These are phyloP conservation scores for Myxozyma melibiosi DNA, from an alignment of 805 yeast genomes.

Conservation along the genomic window DNA sequence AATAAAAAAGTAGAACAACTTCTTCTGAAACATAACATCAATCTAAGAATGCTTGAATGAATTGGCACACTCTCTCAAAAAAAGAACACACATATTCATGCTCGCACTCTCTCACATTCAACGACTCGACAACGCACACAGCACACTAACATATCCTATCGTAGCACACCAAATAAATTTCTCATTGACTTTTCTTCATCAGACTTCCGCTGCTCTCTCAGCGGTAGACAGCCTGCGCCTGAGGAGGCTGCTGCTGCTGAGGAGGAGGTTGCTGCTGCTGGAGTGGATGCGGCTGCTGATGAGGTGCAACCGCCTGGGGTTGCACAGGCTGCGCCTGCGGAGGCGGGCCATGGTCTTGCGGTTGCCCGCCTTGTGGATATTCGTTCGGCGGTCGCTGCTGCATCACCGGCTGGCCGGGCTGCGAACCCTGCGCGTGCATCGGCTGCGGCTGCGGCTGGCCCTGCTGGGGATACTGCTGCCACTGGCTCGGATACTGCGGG, in stretches of 20 bases:
- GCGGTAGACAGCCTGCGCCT: slow-evolving; percentile 9
- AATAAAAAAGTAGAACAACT: too few species aligned
- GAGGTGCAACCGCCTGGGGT: slow-evolving; percentile 26
- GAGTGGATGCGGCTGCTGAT: slow-evolving; percentile 18
- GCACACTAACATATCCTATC: neutral
- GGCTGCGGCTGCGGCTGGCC: slow-evolving; percentile 13
- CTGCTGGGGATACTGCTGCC: slow-evolving; percentile 24
- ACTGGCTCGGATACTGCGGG: slow-evolving; percentile 18
- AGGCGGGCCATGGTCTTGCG: slow-evolving; percentile 7
- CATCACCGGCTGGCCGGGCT: slow-evolving; percentile 4
- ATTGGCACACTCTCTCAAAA: too few species aligned
- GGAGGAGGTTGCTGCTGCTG: slow-evolving; percentile 18
- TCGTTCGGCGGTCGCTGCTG: slow-evolving; percentile 2
- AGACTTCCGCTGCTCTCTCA: neutral
- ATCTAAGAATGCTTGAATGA: too few species aligned
- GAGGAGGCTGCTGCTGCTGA: slow-evolving; percentile 20
- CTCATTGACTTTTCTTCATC: too few species aligned
- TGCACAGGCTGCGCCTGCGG: slow-evolving; percentile 26
- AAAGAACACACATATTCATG: too few species aligned
- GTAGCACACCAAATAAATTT: too few species aligned
- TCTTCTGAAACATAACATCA: too few species aligned
- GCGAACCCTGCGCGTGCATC: slow-evolving; percentile 9
- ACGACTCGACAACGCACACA: too few species aligned
- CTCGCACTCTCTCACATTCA: too few species aligned
- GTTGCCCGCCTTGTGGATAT: slow-evolving; percentile 4